These are phyloP conservation scores for Gardenia jasminoides DNA, from an alignment of 257 asterid genomes.

Conservation along the genomic window DNA sequence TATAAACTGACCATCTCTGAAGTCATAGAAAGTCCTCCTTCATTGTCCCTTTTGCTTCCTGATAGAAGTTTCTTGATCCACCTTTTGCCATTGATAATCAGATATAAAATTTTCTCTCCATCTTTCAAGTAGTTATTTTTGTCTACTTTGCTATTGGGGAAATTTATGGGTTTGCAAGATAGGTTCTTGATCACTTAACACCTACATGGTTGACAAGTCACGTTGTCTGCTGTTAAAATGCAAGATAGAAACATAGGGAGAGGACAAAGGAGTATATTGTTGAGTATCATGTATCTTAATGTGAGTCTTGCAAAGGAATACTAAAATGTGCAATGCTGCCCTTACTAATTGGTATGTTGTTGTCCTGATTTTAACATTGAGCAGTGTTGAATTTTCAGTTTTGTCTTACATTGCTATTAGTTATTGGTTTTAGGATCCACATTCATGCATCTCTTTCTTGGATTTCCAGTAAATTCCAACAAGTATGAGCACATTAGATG, in stretches of 20 bases:
- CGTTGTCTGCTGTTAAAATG: neutral
- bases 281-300: neutral
- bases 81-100: neutral
- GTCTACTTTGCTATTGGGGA: neutral
- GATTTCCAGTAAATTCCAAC: constrained; percentile 35
- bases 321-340: neutral
- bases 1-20: neutral
- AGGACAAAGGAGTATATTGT: neutral
- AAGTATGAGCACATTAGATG: constrained; percentile 71
- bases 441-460: constrained; percentile 22
- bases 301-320: neutral
- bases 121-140: neutral
- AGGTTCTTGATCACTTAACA: neutral
- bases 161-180: neutral
- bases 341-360: neutral
- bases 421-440: neutral
- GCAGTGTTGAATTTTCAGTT: neutral
- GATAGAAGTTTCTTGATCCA: neutral
- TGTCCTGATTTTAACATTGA: neutral
- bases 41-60: neutral
- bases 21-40: neutral
- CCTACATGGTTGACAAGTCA: neutral
- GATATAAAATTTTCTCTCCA: neutral
- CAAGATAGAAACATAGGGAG: neutral
- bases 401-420: neutral